Base-by-base conservation (phyloP, 345 rosid species). In the Salix caprea region DNA sequence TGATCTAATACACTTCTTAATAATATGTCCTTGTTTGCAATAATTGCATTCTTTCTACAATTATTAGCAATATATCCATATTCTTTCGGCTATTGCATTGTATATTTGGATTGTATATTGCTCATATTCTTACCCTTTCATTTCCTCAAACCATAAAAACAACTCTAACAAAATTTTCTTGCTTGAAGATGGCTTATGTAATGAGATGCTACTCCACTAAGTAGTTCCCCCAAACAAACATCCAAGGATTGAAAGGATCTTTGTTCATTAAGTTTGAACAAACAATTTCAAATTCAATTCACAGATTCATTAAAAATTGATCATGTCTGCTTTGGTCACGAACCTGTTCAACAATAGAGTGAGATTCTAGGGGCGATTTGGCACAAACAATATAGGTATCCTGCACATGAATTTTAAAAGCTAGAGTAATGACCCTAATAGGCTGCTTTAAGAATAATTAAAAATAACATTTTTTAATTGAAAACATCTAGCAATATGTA, bases 11-110 rank as follows among this genome's bases (percentile, higher is more conserved):
- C 71, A 34, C 37, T 34, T 34, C 37, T 34, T 34, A 34, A 34
- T 34, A 34, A 4, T 5, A 34, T 5, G 6, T 34, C 6, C 1
- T 34, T 34, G 6, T 34, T 34, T 34, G 37, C 1, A 34, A 34
- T 34, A 34, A 34, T 34, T 34, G 37, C 37, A 34, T 34, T 76
- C 44, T 54, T 76, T 5, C 24, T 23, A 28, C 58, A 56, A 36
- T 54, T 26, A 5, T 12, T 34, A 7, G 44, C 73, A 30, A 76
- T 58, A 10, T 56, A 21, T 5, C 58, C 67, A 58, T 56, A 76
- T 54, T 76, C 66, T 56, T 68, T 76, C 78, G 28, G 56, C 58
- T 67, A 40, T 54, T 67, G 56, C 66, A 68, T 54, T 76, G 67
- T 24, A 69, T 39, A 30, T 30, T 30, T 30, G 30, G 30, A 30